Evolutionary conservation across 139 green algal genomes (phyloP).

Genomic region (Ettlia oleoabundans): DNA sequence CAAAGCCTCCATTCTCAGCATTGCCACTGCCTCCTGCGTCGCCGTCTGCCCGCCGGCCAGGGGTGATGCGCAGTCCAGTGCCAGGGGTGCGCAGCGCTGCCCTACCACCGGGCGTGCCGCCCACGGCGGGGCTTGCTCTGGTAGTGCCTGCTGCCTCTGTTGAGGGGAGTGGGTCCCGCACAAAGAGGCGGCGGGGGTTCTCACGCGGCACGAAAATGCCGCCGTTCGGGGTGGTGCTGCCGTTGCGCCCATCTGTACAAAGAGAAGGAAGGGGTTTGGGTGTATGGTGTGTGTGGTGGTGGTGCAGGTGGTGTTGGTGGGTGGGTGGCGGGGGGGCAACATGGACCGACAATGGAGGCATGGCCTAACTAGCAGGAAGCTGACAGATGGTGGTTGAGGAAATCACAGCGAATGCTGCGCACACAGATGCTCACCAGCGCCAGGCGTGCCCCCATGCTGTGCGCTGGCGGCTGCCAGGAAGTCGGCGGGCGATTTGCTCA

Average conservation of each 20-base stretch:
- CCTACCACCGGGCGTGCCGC: constrained; percentile 9
- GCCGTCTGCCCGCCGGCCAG: constrained; percentile 4
- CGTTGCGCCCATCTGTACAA: too few relatives aligned
- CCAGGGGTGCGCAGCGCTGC: constrained; percentile 20
- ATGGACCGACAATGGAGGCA: too few relatives aligned
- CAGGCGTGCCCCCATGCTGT: not conserved
- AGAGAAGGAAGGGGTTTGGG: too few relatives aligned
- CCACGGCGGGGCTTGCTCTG: constrained; percentile 18
- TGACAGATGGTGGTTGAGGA: too few relatives aligned
- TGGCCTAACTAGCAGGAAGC: too few relatives aligned
- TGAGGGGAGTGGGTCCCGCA: constrained; percentile 69
- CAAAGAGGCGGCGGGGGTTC: constrained; percentile 87
- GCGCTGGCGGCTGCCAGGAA: constrained; percentile 27
- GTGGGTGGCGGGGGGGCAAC: too few relatives aligned
- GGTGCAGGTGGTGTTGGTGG: too few relatives aligned
- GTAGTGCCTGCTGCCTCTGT: constrained; percentile 40
- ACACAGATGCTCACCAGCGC: too few relatives aligned
- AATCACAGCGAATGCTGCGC: too few relatives aligned
- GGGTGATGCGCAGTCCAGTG: constrained; percentile 35
- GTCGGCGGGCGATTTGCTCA: constrained; percentile 40
- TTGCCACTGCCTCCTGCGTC: constrained; percentile 10
- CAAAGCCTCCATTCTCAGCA: not conserved
- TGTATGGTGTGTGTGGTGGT: too few relatives aligned
- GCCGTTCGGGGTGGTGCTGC: constrained; percentile 30
- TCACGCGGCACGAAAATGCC: constrained; percentile 72